These are phyloP conservation scores for Botrytis cinerea DNA, from an alignment of 2,329 filamentous ascomycete species.

Conservation along the genomic window DNA sequence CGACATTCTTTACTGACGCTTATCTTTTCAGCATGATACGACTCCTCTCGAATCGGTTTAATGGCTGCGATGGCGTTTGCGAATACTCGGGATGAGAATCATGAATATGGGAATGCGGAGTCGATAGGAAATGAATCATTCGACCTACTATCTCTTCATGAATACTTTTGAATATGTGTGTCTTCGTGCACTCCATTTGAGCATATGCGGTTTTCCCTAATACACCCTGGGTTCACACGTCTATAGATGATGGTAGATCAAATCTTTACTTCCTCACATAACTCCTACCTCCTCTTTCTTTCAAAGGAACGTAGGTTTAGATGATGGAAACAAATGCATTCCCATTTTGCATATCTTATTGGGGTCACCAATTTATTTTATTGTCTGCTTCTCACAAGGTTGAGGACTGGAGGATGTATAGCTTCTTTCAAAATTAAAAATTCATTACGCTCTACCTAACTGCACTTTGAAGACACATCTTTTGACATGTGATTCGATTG, in stretches of 20 bases:
- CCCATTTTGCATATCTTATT: background rate
- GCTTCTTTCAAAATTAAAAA: background rate
- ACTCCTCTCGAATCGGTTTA: background rate
- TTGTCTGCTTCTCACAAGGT: background rate
- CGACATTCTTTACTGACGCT: conserved; percentile 14
- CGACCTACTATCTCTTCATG: conserved; percentile 19
- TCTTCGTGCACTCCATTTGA: conserved; percentile 38
- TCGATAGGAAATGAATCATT: conserved; percentile 20
- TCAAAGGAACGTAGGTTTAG: conserved; percentile 34
- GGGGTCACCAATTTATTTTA: background rate
- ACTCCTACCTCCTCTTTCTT: conserved; percentile 31
- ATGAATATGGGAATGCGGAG: conserved; percentile 6
- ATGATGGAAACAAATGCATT: conserved; percentile 26
- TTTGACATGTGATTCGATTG: background rate
- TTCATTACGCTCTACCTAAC: background rate
- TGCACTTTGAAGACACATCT: background rate
- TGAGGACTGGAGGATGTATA: background rate
- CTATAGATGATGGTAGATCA: conserved; percentile 43
- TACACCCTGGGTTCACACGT: conserved; percentile 40
- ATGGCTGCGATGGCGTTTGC: background rate
- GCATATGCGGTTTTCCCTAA: conserved; percentile 43
- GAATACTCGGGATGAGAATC: background rate
- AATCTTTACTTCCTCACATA: conserved; percentile 35
- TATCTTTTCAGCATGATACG: conserved; percentile 4
- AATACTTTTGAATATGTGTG: conserved; percentile 9